Percentiles rank a stretch among this genome's conserved stretches.
These are phyloP conservation scores for Pleomassaria siparia DNA, from an alignment of 2,329 filamentous ascomycete genomes.

Conservation along the genomic window DNA sequence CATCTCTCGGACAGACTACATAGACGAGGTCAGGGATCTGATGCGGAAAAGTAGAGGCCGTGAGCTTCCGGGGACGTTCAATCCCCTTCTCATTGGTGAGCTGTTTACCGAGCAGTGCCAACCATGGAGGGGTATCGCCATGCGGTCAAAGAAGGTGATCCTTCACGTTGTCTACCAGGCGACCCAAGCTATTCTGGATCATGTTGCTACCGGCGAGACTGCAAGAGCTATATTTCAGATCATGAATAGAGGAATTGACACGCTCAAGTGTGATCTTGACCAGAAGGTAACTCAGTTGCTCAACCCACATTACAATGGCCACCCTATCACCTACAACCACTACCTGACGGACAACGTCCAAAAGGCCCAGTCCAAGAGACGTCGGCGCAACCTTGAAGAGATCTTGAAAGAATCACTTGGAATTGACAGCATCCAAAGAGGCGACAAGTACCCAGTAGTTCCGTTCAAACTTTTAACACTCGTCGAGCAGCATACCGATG, in stretches of 20 bases:
- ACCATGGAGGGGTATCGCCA: conserved; percentile 14
- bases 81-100: conserved; percentile 22
- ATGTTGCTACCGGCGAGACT: not conserved
- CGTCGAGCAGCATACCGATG: conserved; percentile 14
- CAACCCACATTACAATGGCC: conserved; percentile 15
- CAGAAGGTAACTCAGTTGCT: conserved; percentile 17
- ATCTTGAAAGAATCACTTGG: no score
- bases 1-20: conserved; percentile 21
- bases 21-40: conserved; percentile 23
- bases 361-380: conserved; percentile 24
- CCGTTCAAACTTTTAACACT: no score
- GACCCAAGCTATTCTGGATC: conserved; percentile 2
- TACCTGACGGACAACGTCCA: conserved; percentile 41
- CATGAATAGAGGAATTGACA: conserved; percentile 9
- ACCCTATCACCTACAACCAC: conserved; percentile 43
- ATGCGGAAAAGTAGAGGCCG: conserved; percentile 18
- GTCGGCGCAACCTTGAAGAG: conserved; percentile 11
- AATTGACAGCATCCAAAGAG: no score
- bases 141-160: not conserved
- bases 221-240: conserved; percentile 3
- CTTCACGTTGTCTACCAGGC: conserved; percentile 8
- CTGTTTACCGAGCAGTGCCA: conserved; percentile 22
- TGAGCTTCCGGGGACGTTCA: conserved; percentile 24
- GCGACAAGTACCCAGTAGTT: no score
- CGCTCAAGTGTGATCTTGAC: conserved; percentile 5